Evolutionary conservation across 2,329 filamentous ascomycete species (phyloP).

Genomic region (Berkeleyomyces basicola): DNA sequence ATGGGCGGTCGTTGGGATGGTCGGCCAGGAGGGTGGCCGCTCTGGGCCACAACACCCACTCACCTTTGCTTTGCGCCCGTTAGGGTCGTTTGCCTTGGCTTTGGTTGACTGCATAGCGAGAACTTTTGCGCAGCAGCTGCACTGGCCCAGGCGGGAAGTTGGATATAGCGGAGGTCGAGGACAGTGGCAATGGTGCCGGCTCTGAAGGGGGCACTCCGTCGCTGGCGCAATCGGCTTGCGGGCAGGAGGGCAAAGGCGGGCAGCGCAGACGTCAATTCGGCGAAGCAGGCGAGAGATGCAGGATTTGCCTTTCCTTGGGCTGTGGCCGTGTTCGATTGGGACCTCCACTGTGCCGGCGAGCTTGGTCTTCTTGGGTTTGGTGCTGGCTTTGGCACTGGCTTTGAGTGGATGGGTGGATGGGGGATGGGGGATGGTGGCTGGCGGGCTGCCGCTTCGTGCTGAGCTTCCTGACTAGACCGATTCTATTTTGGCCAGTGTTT

Average conservation of each 20-base stretch:
- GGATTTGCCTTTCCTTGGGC: slow-evolving; percentile 5
- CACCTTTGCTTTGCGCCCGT: slow-evolving; percentile 45
- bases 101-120: slow-evolving; percentile 33
- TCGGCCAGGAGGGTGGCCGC: too few species aligned
- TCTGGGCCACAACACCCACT: slow-evolving; percentile 2
- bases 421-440: background rate
- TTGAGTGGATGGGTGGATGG: background rate
- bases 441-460: background rate
- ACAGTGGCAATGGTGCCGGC: background rate
- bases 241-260: slow-evolving; percentile 3
- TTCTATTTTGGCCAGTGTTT: background rate
- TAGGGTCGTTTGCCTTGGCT: slow-evolving; percentile 36
- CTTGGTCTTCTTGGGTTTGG: background rate
- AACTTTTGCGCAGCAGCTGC: slow-evolving; percentile 1
- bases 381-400: background rate
- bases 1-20: too few species aligned
- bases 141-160: background rate
- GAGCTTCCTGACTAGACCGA: background rate
- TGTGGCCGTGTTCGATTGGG: slow-evolving; percentile 4
- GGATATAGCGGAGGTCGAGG: background rate
- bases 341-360: slow-evolving; percentile 9
- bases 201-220: background rate
- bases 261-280: slow-evolving; percentile 9
- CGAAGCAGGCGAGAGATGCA: slow-evolving; percentile 9
- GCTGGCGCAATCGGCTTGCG: background rate